Conservation (phyloP, 2,329 filamentous ascomycete species). For the Periconia macrospinosa region DNA sequence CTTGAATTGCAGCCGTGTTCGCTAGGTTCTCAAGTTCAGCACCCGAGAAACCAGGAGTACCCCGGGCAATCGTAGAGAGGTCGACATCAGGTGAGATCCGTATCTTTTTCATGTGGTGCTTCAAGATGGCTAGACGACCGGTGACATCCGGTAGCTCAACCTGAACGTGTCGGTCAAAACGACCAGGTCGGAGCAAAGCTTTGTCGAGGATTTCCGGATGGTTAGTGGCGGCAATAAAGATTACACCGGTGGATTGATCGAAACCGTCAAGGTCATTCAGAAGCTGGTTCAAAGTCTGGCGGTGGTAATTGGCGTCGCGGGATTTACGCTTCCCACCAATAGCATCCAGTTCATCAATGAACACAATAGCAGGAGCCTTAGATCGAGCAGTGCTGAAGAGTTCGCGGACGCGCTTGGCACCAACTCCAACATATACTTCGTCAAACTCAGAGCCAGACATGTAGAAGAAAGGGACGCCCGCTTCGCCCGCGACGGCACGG, state of each 20-base stretch:
- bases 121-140: slow-evolving; percentile 87
- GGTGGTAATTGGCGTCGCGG: slow-evolving; percentile 89
- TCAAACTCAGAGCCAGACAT: slow-evolving; percentile 99
- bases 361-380: slow-evolving; percentile 91
- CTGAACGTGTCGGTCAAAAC: slow-evolving; percentile 90
- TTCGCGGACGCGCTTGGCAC: slow-evolving; percentile 93
- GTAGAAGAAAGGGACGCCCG: slow-evolving; percentile 98
- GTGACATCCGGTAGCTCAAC: slow-evolving; percentile 91
- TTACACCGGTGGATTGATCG: slow-evolving; percentile 89
- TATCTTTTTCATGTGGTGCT: slow-evolving; percentile 92
- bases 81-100: slow-evolving; percentile 80
- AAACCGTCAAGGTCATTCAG: slow-evolving; percentile 97
- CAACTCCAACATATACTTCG: slow-evolving; percentile 96
- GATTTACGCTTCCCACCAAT: slow-evolving; percentile 94
- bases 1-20: slow-evolving; percentile 92
- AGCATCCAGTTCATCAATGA: slow-evolving; percentile 92
- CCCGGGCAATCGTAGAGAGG: slow-evolving; percentile 78
- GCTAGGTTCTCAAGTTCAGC: slow-evolving; percentile 96
- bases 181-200: slow-evolving; percentile 87
- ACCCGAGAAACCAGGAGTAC: slow-evolving; percentile 89
- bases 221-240: slow-evolving; percentile 95
- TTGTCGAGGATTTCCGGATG: slow-evolving; percentile 94
- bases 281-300: slow-evolving; percentile 96
- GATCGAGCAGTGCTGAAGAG: slow-evolving; percentile 80
- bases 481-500: slow-evolving; percentile 92